phyloP scores from a whole-genome alignment of 176 grass and related monocot genomes.

The Thalia dealbata region DNA sequence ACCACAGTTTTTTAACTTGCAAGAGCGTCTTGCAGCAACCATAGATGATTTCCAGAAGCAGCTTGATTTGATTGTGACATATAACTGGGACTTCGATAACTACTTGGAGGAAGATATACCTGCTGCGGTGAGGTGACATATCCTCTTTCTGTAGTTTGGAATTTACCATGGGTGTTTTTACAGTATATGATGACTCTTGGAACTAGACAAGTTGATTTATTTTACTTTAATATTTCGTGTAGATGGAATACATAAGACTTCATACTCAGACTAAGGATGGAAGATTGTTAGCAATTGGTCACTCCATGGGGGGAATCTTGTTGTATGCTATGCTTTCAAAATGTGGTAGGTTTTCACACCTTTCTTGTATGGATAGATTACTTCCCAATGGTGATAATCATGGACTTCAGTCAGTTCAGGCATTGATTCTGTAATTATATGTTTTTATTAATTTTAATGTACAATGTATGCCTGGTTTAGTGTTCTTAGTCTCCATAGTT shows the following conservation, averaged over 20 bases:
- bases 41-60: slow-evolving; percentile 91
- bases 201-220: neutral
- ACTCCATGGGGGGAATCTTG: slow-evolving; percentile 91
- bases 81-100: slow-evolving; percentile 96
- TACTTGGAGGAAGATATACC: slow-evolving; percentile 93
- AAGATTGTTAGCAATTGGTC: slow-evolving; percentile 84
- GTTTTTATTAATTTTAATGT: neutral
- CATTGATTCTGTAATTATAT: neutral
- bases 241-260: slow-evolving; percentile 86
- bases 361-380: slow-evolving; percentile 12
- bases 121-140: slow-evolving; percentile 62
- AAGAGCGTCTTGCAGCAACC: slow-evolving; percentile 58
- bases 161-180: neutral
- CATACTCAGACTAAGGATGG: slow-evolving; percentile 59
- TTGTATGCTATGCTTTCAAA: slow-evolving; percentile 81
- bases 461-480: neutral
- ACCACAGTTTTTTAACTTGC: slow-evolving; percentile 76
- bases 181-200: neutral
- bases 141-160: slow-evolving; percentile 1
- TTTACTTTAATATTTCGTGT: slow-evolving; percentile 20
- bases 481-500: neutral
- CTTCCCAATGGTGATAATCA: neutral
- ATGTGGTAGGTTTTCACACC: slow-evolving; percentile 44
- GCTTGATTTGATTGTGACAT: slow-evolving; percentile 64
- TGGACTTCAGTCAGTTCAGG: neutral